A percentile compares a stretch with the other conserved stretches of the same genome.
Conservation (phyloP, 768 basidiomycete genomes). For the Leucocoprinus sp. region DNA sequence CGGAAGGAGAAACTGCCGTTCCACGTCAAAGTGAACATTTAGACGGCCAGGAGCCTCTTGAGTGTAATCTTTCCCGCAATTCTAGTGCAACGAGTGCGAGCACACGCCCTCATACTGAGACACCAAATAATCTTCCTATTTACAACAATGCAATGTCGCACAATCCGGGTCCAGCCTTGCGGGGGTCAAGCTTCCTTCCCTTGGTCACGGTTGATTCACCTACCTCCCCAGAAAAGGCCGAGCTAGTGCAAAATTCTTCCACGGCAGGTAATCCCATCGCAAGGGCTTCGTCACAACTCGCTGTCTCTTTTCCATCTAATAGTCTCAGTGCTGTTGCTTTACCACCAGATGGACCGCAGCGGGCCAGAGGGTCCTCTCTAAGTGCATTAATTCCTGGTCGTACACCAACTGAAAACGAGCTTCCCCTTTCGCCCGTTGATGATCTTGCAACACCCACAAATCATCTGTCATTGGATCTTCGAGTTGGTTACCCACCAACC, state of each 20-base stretch:
- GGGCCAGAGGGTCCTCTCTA: conserved; percentile 7
- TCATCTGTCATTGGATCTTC: not conserved
- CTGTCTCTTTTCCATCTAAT: not conserved
- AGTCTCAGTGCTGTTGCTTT: not conserved
- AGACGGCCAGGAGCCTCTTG: not conserved
- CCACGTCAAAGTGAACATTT: conserved; percentile 12
- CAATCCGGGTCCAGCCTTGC: not conserved
- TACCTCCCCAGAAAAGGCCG: not conserved
- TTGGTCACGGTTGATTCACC: conserved; percentile 2
- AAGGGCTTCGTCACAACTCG: not conserved
- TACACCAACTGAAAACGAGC: not conserved
- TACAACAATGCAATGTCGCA: conserved; percentile 3
- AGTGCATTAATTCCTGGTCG: conserved; percentile 1
- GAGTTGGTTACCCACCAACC: not conserved
- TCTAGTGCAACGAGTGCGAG: not conserved
- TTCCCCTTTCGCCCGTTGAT: not conserved
- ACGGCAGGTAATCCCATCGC: conserved; percentile 1
- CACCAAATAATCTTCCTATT: conserved; percentile 1
- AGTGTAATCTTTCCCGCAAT: not conserved
- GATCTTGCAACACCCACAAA: not conserved
- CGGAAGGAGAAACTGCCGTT: conserved; percentile 32
- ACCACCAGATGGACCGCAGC: conserved; percentile 1
- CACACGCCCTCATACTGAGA: not conserved
- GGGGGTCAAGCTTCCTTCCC: not conserved
- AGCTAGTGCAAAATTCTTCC: conserved; percentile 4